These are phyloP conservation scores for Leptographium wingfieldii DNA, from an alignment of 2,329 filamentous ascomycete genomes.

Conservation along the genomic window DNA sequence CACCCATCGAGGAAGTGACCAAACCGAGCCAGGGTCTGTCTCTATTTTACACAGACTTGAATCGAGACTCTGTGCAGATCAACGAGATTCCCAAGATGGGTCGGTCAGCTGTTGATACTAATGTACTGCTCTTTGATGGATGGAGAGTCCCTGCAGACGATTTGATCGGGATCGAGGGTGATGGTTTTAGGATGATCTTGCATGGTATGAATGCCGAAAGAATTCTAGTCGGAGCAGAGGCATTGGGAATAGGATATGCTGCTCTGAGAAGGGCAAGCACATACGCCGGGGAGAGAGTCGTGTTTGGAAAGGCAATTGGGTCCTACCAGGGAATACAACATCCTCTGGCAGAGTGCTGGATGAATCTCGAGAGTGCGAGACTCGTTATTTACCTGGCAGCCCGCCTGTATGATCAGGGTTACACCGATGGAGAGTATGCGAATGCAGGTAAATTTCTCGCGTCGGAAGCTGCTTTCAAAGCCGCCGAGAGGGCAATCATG, in stretches of 20 bases:
- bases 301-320: constrained; percentile 52
- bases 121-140: constrained; percentile 77
- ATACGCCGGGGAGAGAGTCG: constrained; percentile 55
- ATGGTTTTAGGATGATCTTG: constrained; percentile 68
- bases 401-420: constrained; percentile 38
- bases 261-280: constrained; percentile 47
- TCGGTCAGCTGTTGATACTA: constrained; percentile 66
- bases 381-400: constrained; percentile 53
- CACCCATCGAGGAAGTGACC: constrained; percentile 26
- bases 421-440: constrained; percentile 3
- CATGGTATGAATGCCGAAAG: constrained; percentile 73
- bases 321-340: constrained; percentile 54
- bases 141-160: constrained; percentile 52
- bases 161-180: constrained; percentile 57
- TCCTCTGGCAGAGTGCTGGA: constrained; percentile 51
- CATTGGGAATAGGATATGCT: constrained; percentile 66
- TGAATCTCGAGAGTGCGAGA: constrained; percentile 52
- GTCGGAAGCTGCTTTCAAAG: constrained; percentile 48
- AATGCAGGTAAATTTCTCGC: constrained; percentile 62
- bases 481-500: constrained; percentile 47
- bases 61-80: constrained; percentile 50
- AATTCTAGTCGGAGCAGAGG: constrained; percentile 65
- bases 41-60: constrained; percentile 68
- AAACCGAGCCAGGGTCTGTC: constrained; percentile 45
- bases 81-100: constrained; percentile 77